These are phyloP conservation scores for Coemansia umbellata DNA, from an alignment of 192 early-diverging fungal genomes.

Conservation along the genomic window DNA sequence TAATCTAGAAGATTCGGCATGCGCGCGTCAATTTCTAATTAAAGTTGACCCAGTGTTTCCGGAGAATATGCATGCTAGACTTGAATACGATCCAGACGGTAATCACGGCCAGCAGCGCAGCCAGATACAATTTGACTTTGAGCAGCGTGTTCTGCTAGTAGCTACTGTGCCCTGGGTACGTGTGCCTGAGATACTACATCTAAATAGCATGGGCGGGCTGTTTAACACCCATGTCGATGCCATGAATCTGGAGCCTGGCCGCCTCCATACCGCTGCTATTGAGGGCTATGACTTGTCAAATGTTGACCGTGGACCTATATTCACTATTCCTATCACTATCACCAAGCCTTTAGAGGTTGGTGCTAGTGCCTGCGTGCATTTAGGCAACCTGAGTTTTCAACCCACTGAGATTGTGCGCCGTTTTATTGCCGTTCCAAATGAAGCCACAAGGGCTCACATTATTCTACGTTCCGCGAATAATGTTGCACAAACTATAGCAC, in stretches of 20 bases:
- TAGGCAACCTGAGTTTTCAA: slow-evolving; percentile 58
- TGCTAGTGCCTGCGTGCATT: slow-evolving; percentile 51
- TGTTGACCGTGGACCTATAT: slow-evolving; percentile 72
- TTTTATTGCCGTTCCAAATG: slow-evolving; percentile 77
- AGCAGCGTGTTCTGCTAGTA: slow-evolving; percentile 69
- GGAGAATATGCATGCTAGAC: slow-evolving; percentile 47
- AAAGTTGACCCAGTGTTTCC: slow-evolving; percentile 27
- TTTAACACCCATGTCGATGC: slow-evolving; percentile 81
- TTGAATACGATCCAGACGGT: slow-evolving; percentile 64
- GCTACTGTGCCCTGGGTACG: slow-evolving; percentile 72
- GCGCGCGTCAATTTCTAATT: slow-evolving; percentile 56
- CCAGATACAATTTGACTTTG: slow-evolving; percentile 66
- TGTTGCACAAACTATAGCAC: slow-evolving; percentile 34
- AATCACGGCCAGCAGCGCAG: slow-evolving; percentile 54
- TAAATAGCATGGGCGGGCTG: slow-evolving; percentile 58
- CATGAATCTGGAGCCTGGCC: slow-evolving; percentile 67
- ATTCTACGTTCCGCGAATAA: slow-evolving; percentile 28
- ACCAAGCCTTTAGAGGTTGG: slow-evolving; percentile 66
- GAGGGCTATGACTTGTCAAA: slow-evolving; percentile 72
- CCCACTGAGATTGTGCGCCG: slow-evolving; percentile 76
- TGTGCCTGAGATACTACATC: slow-evolving; percentile 66
- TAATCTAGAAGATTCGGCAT: slow-evolving; percentile 65
- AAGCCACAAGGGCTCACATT: slow-evolving; percentile 71
- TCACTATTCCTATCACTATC: slow-evolving; percentile 84
- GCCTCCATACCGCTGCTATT: slow-evolving; percentile 74